These are phyloP conservation scores for Auriscalpium vulgare DNA, from an alignment of 768 basidiomycete genomes.

Conservation along the genomic window DNA sequence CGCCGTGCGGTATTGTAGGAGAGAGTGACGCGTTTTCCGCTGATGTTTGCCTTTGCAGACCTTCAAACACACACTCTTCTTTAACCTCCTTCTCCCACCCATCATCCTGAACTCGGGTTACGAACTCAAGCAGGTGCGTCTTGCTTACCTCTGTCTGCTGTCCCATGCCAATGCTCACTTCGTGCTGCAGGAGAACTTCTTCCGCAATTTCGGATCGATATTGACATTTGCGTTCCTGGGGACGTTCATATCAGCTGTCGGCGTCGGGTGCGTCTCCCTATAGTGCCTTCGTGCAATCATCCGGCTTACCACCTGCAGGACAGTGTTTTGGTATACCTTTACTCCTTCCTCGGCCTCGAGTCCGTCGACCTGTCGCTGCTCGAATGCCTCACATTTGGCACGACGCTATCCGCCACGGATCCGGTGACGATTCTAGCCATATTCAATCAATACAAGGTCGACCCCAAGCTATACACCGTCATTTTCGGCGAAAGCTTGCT, in stretches of 20 bases:
- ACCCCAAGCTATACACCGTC: slow-evolving; percentile 93
- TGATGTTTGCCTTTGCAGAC: slow-evolving; percentile 44
- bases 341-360: slow-evolving; percentile 88
- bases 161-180: neutral
- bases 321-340: slow-evolving; percentile 91
- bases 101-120: slow-evolving; percentile 98
- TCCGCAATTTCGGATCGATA: slow-evolving; percentile 96
- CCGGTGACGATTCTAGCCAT: slow-evolving; percentile 97
- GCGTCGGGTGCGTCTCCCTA: slow-evolving; percentile 70
- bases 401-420: slow-evolving; percentile 94
- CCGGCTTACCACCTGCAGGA: slow-evolving; percentile 40
- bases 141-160: neutral
- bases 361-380: slow-evolving; percentile 77
- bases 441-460: slow-evolving; percentile 97
- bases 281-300: too few relatives aligned
- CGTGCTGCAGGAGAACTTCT: slow-evolving; percentile 82
- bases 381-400: slow-evolving; percentile 94
- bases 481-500: slow-evolving; percentile 96
- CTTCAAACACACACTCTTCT: slow-evolving; percentile 95
- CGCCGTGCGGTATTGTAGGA: neutral
- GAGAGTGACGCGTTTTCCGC: neutral
- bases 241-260: slow-evolving; percentile 93
- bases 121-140: slow-evolving; percentile 84
- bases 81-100: slow-evolving; percentile 95
- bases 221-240: slow-evolving; percentile 89